Percentiles rank a stretch among this genome's conserved stretches.
Conservation (phyloP, 352 stramenopile genomes). For the Thraustotheca clavata region DNA sequence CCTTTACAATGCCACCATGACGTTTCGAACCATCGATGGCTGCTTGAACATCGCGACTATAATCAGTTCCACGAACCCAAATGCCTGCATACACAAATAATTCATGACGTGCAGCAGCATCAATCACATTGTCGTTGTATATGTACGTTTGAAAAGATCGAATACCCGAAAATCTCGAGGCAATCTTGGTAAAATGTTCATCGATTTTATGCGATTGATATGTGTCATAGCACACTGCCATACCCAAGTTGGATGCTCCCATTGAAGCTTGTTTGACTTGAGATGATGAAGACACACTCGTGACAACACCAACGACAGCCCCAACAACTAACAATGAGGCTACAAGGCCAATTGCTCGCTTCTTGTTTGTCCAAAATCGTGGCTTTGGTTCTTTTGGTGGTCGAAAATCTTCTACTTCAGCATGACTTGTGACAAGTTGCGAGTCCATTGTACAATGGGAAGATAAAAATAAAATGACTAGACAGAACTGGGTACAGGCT, state of each 20-base stretch:
- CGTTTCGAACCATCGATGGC: constrained; percentile 1
- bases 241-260: background rate
- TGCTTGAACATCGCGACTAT: constrained; percentile 3
- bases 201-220: constrained; percentile 6
- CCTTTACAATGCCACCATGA: background rate
- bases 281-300: background rate
- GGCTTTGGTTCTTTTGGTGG: background rate
- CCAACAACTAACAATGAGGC: background rate
- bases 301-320: constrained; percentile 4
- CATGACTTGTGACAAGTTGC: background rate
- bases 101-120: constrained; percentile 29
- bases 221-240: constrained; percentile 16
- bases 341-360: background rate
- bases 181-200: constrained; percentile 10
- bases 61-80: constrained; percentile 25
- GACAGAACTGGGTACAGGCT: too few relatives aligned
- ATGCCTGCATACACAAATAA: constrained; percentile 52
- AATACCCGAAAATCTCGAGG: constrained; percentile 37
- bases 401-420: background rate
- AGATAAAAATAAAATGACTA: too few relatives aligned
- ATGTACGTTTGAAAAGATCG: constrained; percentile 63
- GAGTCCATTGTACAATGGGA: too few relatives aligned
- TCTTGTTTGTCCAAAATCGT: background rate
- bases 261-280: background rate
- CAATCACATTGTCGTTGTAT: constrained; percentile 36